These are phyloP conservation scores for Thecamonas trahens DNA, from an alignment of 78 protist genomes.

Conservation along the genomic window DNA sequence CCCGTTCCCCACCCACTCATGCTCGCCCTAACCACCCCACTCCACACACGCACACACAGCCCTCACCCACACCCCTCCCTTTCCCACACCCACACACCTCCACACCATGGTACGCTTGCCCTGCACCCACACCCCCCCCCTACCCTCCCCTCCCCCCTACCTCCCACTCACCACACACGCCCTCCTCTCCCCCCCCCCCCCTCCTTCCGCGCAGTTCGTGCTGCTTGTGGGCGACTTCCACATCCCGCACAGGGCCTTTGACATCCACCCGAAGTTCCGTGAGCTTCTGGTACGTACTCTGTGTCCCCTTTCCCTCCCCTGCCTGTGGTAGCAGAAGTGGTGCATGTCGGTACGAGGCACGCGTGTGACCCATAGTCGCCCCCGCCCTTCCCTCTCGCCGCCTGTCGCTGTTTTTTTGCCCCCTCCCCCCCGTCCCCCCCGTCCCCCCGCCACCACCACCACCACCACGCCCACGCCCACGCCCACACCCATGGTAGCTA, in stretches of 20 bases:
- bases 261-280: conserved; percentile 83
- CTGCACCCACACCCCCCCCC: too few relatives aligned
- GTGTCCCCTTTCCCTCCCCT: neutral
- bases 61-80: too few relatives aligned
- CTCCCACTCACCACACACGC: too few relatives aligned
- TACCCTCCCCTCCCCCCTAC: too few relatives aligned
- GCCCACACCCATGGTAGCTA: too few relatives aligned
- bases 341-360: neutral
- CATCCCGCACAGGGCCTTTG: conserved; percentile 90
- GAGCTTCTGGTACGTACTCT: conserved; percentile 64
- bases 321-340: neutral
- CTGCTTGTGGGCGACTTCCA: conserved; percentile 97
- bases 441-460: neutral
- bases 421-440: neutral
- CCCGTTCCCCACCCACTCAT: too few relatives aligned
- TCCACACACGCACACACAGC: too few relatives aligned
- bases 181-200: too few relatives aligned
- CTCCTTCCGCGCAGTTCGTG: conserved; percentile 68
- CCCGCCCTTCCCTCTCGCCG: neutral
- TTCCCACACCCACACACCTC: too few relatives aligned
- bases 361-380: neutral
- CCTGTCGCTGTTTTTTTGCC: neutral
- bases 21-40: too few relatives aligned
- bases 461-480: neutral
- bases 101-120: too few relatives aligned